These are phyloP conservation scores for Microcyclospora pomicola DNA, from an alignment of 2,329 filamentous ascomycete species.

Conservation along the genomic window DNA sequence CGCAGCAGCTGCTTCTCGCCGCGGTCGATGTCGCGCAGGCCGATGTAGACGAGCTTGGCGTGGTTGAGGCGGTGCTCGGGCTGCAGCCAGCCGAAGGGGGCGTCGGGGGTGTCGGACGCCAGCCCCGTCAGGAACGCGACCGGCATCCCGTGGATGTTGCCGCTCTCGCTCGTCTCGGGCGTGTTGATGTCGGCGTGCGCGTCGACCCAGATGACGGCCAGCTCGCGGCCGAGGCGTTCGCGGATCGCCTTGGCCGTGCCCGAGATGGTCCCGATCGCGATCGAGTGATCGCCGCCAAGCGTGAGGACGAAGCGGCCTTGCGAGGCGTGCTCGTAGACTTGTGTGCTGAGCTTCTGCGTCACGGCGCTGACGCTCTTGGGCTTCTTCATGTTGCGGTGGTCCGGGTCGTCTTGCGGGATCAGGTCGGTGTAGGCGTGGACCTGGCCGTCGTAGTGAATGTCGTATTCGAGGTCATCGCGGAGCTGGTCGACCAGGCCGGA, in stretches of 20 bases:
- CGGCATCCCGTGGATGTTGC: constrained; percentile 97
- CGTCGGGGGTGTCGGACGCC: constrained; percentile 52
- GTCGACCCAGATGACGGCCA: constrained; percentile 97
- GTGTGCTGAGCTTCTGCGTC: constrained; percentile 61
- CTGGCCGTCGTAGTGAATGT: constrained; percentile 65
- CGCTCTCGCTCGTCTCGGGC: constrained; percentile 75
- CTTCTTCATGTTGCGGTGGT: constrained; percentile 88
- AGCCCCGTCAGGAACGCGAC: constrained; percentile 82
- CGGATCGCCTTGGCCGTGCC: constrained; percentile 76
- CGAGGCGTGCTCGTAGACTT: constrained; percentile 77
- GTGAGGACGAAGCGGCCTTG: constrained; percentile 81
- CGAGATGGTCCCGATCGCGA: constrained; percentile 85
- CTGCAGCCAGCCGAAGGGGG: constrained; percentile 81
- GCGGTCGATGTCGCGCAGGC: constrained; percentile 80
- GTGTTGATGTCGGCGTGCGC: constrained; percentile 97
- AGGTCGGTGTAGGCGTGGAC: constrained; percentile 74
- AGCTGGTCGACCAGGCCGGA: constrained; percentile 76
- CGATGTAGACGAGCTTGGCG: constrained; percentile 92
- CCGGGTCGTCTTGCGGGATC: constrained; percentile 57
- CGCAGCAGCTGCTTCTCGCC: constrained; percentile 85
- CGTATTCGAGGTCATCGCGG: constrained; percentile 73
- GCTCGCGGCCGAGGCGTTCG: constrained; percentile 67
- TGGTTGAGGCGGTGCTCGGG: constrained; percentile 56
- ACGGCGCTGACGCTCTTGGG: constrained; percentile 74
- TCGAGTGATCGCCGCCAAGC: constrained; percentile 88